These are phyloP conservation scores for Solanum chilense DNA, from an alignment of 257 asterid genomes.

Conservation along the genomic window DNA sequence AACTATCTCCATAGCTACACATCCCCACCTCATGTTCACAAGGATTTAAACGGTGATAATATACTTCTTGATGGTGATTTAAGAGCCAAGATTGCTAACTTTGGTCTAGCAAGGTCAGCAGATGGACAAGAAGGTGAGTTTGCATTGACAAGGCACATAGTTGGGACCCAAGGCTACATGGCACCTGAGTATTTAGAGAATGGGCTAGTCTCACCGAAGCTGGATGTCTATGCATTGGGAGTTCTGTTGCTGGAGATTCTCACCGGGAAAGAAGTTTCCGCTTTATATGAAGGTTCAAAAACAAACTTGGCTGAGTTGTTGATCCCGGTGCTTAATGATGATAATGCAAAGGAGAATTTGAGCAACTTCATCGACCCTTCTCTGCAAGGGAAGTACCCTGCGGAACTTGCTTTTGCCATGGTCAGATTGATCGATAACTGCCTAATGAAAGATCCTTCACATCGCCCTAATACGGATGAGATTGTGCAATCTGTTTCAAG, in stretches of 20 bases:
- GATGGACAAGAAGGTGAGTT: slow-evolving; percentile 60
- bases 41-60: slow-evolving; percentile 53
- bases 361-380: slow-evolving; percentile 42
- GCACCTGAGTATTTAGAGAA: slow-evolving; percentile 94
- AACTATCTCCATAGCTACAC: slow-evolving; percentile 79
- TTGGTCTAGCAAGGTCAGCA: slow-evolving; percentile 63
- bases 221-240: slow-evolving; percentile 85
- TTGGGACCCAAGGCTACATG: slow-evolving; percentile 96
- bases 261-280: slow-evolving; percentile 54
- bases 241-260: slow-evolving; percentile 71
- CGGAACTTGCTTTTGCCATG: slow-evolving; percentile 32
- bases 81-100: slow-evolving; percentile 67
- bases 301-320: slow-evolving; percentile 22
- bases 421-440: slow-evolving; percentile 44
- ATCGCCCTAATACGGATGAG: slow-evolving; percentile 63
- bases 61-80: slow-evolving; percentile 56
- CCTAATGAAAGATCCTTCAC: slow-evolving; percentile 50
- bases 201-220: slow-evolving; percentile 68
- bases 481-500: slow-evolving; percentile 53
- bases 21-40: slow-evolving; percentile 74
- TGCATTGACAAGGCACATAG: slow-evolving; percentile 77
- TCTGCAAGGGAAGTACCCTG: slow-evolving; percentile 44
- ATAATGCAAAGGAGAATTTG: slow-evolving; percentile 23
- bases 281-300: slow-evolving; percentile 15
- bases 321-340: slow-evolving; percentile 24